Conservation (phyloP, 2,329 filamentous ascomycete genomes). For the Bimuria novae-zelandiae region DNA sequence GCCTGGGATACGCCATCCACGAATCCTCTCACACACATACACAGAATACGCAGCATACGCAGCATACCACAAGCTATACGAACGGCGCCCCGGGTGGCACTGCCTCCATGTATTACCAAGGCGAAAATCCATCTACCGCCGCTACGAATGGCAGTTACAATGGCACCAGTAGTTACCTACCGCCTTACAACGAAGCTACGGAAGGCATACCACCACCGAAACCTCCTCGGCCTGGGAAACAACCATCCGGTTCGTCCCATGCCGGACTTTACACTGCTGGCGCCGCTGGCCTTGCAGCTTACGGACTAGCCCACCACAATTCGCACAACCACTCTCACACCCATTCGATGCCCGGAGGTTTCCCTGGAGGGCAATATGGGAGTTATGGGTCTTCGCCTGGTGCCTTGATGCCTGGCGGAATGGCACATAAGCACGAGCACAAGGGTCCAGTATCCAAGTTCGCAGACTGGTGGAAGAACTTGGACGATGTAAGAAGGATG, state of each 20-base stretch:
- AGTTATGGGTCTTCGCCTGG: slow-evolving; percentile 23
- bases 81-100: slow-evolving; percentile 24
- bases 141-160: slow-evolving; percentile 42
- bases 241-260: slow-evolving; percentile 49
- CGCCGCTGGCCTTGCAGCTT: slow-evolving; percentile 53
- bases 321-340: slow-evolving; percentile 27
- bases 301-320: slow-evolving; percentile 50
- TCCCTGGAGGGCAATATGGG: slow-evolving; percentile 30
- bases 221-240: slow-evolving; percentile 44
- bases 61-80: slow-evolving; percentile 30
- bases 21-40: slow-evolving; percentile 38
- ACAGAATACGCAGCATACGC: too few species aligned
- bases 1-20: slow-evolving; percentile 49
- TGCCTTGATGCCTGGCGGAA: slow-evolving; percentile 37
- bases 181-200: slow-evolving; percentile 33
- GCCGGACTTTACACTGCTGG: slow-evolving; percentile 53
- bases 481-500: slow-evolving; percentile 67
- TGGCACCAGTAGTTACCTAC: slow-evolving; percentile 32
- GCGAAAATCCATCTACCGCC: slow-evolving; percentile 27
- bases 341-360: slow-evolving; percentile 34
- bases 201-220: slow-evolving; percentile 35
- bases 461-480: slow-evolving; percentile 65
- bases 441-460: slow-evolving; percentile 61
- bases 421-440: slow-evolving; percentile 57
- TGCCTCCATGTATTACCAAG: slow-evolving; percentile 36